A percentile compares a stretch with the other conserved stretches of the same genome.
Evolutionary conservation across 23 red algal genomes (phyloP).

Genomic region (Agarophyton chilense): DNA sequence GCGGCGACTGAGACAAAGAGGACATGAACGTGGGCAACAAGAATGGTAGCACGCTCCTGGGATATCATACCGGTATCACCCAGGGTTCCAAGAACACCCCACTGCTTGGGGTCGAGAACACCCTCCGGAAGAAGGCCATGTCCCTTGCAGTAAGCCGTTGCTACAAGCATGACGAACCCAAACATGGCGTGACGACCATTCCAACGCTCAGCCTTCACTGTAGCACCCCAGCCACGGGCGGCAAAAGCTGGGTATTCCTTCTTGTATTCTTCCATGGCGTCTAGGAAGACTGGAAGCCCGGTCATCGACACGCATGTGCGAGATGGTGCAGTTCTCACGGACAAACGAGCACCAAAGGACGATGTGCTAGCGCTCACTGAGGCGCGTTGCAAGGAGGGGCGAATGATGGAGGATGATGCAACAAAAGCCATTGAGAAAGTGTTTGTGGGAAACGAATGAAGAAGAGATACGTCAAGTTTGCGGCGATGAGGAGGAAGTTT

Average conservation of each 20-base stretch:
- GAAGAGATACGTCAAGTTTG: not conserved
- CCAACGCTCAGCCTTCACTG: constrained; percentile 90
- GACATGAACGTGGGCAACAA: constrained; percentile 90
- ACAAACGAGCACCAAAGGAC: constrained; percentile 23
- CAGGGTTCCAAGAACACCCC: constrained; percentile 70
- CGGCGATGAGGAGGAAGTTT: not conserved
- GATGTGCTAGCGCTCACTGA: constrained; percentile 33
- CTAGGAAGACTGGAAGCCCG: constrained; percentile 66
- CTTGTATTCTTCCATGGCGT: constrained; percentile 95
- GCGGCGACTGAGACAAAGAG: constrained; percentile 88
- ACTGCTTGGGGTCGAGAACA: constrained; percentile 67
- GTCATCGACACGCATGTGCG: constrained; percentile 15
- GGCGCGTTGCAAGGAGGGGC: constrained; percentile 39
- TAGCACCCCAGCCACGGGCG: constrained; percentile 84
- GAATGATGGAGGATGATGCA: constrained; percentile 42
- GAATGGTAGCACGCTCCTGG: constrained; percentile 75
- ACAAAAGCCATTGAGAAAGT: constrained; percentile 65
- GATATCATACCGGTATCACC: constrained; percentile 71
- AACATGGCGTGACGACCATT: constrained; percentile 95
- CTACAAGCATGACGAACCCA: constrained; percentile 71
- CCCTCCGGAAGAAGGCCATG: constrained; percentile 86
- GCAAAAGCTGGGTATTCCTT: constrained; percentile 84
- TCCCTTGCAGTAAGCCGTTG: constrained; percentile 77
- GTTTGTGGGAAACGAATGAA: not conserved
- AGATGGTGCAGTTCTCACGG: constrained; percentile 4